These are phyloP conservation scores for Cryphonectria nitschkei DNA, from an alignment of 2,329 filamentous ascomycete genomes.

Conservation along the genomic window DNA sequence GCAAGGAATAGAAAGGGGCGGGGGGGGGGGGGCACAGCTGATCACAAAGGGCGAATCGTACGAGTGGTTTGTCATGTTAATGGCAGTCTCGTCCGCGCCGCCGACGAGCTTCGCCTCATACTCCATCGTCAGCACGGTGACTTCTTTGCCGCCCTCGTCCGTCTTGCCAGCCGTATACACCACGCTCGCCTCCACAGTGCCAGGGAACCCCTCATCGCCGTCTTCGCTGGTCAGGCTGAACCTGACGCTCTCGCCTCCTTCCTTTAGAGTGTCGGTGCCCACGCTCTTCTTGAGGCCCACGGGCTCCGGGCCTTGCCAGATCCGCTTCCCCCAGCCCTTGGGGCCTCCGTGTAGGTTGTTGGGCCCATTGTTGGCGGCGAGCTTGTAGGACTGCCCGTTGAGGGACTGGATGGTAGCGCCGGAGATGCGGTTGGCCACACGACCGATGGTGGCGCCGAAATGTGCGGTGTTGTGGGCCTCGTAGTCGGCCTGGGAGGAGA, in stretches of 20 bases:
- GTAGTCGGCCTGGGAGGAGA: slow-evolving; percentile 77
- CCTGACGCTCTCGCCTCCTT: slow-evolving; percentile 68
- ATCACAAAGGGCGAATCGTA: slow-evolving; percentile 41
- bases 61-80: slow-evolving; percentile 97
- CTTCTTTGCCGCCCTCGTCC: slow-evolving; percentile 60
- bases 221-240: slow-evolving; percentile 73
- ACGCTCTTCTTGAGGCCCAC: slow-evolving; percentile 52
- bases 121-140: slow-evolving; percentile 79
- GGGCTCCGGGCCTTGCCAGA: slow-evolving; percentile 72
- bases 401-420: slow-evolving; percentile 71
- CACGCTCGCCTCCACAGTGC: slow-evolving; percentile 76
- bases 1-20: neutral
- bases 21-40: too few relatives aligned
- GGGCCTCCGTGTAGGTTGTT: slow-evolving; percentile 77
- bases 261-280: slow-evolving; percentile 43
- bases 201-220: slow-evolving; percentile 89
- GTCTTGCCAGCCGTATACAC: slow-evolving; percentile 77
- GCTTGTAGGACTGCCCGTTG: slow-evolving; percentile 70
- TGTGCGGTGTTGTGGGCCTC: slow-evolving; percentile 73
- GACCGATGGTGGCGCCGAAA: slow-evolving; percentile 94
- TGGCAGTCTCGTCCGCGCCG: slow-evolving; percentile 82
- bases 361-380: slow-evolving; percentile 75
- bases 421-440: slow-evolving; percentile 78
- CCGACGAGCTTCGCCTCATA: slow-evolving; percentile 84
- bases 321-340: slow-evolving; percentile 79